Base-by-base conservation (phyloP, 495 filamentous ascomycete species). In the Penicillium herquei region DNA sequence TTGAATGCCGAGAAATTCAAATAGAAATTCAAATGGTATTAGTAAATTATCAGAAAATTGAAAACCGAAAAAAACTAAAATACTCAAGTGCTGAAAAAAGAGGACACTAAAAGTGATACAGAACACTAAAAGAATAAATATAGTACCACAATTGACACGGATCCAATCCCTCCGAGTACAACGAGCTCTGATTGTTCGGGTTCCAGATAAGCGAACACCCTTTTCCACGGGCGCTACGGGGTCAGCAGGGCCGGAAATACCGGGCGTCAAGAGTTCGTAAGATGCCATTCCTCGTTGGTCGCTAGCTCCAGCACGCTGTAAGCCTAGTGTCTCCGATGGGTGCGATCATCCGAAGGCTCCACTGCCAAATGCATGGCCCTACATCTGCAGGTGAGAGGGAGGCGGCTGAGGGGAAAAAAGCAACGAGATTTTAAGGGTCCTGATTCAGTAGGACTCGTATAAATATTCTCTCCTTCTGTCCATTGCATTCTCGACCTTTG, bases 271-370 rank as follows among this genome's bases (percentile, higher is more conserved):
- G 35, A n/a, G 35, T 42, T 42, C 8, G 39, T 42, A 16, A 7
- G 14, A 49, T 49, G 46, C 46, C 33, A 37, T 35, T 37, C 46
- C 46, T 32, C 46, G 46, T 49, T 49, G 30, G 46, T 42, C 8
- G n/a, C 46, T 49, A 49, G 46, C 31, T 10, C 10, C 21, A 26
- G 21, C 21, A 4, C 21, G 1, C 21, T 26, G 21, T 37, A 37
- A 37, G 34, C 34, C 34, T 37, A 37, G 21, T 26, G 21, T 26
- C 21, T n/a, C 21, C 21, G 21, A 26, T 26, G 21, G 18, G 49
- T 31, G 30, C 51, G 51, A 53, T 53, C 51, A 53, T 44, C 41
- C 39, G 49, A 41, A 12, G 37, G 16, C 16, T 31, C 49, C 35
- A 52, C 37, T 26, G 48, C 17, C 16, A 32, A 26, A 17, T 14